Base-by-base conservation (phyloP, 2,329 filamentous ascomycete genomes). In the Thermomyces lanuginosus region DNA sequence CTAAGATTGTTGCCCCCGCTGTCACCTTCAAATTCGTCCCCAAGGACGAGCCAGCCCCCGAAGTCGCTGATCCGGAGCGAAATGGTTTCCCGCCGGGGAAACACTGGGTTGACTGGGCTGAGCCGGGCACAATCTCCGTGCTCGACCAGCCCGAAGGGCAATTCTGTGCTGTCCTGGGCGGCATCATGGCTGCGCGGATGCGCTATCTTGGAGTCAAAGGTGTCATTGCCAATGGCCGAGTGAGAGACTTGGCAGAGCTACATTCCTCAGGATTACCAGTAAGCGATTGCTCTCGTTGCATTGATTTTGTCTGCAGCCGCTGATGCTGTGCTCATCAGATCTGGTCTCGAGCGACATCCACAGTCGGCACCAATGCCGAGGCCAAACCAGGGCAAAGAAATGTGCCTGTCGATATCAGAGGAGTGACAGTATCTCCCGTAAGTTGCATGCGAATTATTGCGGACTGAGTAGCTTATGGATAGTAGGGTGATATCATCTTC, bases 151-250 rank as follows among this genome's bases (percentile, higher is more conserved):
- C 76, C 0, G 42, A 56, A 0, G 62, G 59, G 1, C 75, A 81
- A 45, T 63, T 61, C 27, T 80, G 77, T 49, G 77, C 77, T 4
- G 64, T 79, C 5, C 63, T 79, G 4, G 78, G 78, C n/a, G 77
- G 77, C 10, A 79, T 83, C 36, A 77, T 82, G 66, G 77, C 74
- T 4, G 56, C 66, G 16, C 61, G 77, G 11, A 76, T 82, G 64
- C 69, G 71, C 40, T 46, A 63, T 8, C 58, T 73, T 7, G 66
- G 67, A 8, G 67, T 66, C 10, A 58, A 60, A 37, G 75, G 63
- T 2, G 63, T 76, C 7, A 53, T 82, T n/a, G 71, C 80, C 5
- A 64, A 70, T 37, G 77, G 77, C 1, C 57, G 76, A 20, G 66
- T 76, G 4, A 61, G 77, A 34, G 78, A 83, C 53, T 41, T 81